These are phyloP conservation scores for Massarina eburnea DNA, from an alignment of 2,329 filamentous ascomycete genomes.

Conservation along the genomic window DNA sequence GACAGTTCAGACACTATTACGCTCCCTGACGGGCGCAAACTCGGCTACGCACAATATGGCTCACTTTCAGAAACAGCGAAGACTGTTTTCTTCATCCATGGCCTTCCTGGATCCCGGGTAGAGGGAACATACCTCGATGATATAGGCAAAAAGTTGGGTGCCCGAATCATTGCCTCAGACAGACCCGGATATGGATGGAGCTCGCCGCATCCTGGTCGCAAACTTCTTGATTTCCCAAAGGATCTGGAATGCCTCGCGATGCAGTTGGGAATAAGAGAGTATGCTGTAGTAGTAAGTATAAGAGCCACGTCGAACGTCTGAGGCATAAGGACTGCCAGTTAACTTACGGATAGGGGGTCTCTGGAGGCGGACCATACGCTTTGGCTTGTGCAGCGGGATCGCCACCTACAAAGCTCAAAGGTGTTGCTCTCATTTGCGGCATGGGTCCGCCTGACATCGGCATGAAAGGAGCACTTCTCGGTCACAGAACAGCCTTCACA, in stretches of 20 bases:
- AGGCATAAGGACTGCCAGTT: neutral
- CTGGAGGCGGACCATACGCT: slow-evolving; percentile 36
- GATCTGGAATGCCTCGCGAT: slow-evolving; percentile 26
- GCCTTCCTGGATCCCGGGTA: slow-evolving; percentile 32
- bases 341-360: slow-evolving; percentile 25
- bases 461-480: slow-evolving; percentile 27
- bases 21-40: slow-evolving; percentile 39
- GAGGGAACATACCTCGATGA: slow-evolving; percentile 29
- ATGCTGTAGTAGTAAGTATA: slow-evolving; percentile 26
- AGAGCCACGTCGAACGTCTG: neutral
- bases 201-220: slow-evolving; percentile 20
- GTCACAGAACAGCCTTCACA: slow-evolving; percentile 32
- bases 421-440: slow-evolving; percentile 30
- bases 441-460: slow-evolving; percentile 41
- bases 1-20: slow-evolving; percentile 30
- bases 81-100: slow-evolving; percentile 33
- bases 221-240: slow-evolving; percentile 22
- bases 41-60: slow-evolving; percentile 41
- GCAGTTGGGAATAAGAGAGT: slow-evolving; percentile 21
- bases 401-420: slow-evolving; percentile 22
- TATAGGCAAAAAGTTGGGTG: slow-evolving; percentile 19
- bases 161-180: slow-evolving; percentile 29
- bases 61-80: slow-evolving; percentile 19
- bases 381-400: slow-evolving; percentile 31
- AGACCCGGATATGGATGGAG: slow-evolving; percentile 34